Percentiles rank a stretch among this genome's conserved stretches.
Conservation (phyloP, 768 basidiomycete species). For the Lentinus tigrinus region DNA sequence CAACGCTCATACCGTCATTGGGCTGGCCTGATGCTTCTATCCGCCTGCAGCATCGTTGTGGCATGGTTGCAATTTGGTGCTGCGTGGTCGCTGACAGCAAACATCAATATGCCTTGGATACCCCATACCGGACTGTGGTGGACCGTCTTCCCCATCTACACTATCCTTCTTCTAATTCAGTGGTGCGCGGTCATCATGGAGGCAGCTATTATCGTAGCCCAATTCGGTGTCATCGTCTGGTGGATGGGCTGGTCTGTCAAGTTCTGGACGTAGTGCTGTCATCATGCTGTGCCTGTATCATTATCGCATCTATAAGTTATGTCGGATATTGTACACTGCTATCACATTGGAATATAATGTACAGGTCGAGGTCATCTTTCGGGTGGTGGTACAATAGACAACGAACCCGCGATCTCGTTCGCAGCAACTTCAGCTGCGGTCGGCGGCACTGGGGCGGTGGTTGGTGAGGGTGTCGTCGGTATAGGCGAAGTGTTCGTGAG, state of each 20-base stretch:
- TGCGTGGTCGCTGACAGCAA: conserved; percentile 51
- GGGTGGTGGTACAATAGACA: too few relatives aligned
- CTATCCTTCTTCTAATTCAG: conserved; percentile 60
- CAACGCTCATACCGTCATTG: conserved; percentile 67
- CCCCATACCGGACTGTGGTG: conserved; percentile 62
- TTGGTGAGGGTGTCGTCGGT: too few relatives aligned
- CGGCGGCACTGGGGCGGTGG: too few relatives aligned
- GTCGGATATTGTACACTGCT: conserved; percentile 7
- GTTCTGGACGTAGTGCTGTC: conserved; percentile 38
- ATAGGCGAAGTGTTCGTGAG: too few relatives aligned
- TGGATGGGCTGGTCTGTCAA: conserved; percentile 74
- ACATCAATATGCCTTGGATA: conserved; percentile 59
- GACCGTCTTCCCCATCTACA: conserved; percentile 62
- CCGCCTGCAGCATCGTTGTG: conserved; percentile 44
- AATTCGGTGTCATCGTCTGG: conserved; percentile 63
- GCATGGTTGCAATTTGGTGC: conserved; percentile 57
- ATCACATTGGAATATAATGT: neutral
- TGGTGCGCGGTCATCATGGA: conserved; percentile 68
- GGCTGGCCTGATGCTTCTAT: conserved; percentile 58
- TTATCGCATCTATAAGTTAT: conserved; percentile 4
- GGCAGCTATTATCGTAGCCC: conserved; percentile 51
- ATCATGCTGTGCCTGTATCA: conserved; percentile 11
- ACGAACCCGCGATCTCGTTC: too few relatives aligned
- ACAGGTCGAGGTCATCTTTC: neutral
- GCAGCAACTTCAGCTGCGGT: too few relatives aligned